Conservation (phyloP, 176 grass and related monocot species). For the Oryza meyeriana region DNA sequence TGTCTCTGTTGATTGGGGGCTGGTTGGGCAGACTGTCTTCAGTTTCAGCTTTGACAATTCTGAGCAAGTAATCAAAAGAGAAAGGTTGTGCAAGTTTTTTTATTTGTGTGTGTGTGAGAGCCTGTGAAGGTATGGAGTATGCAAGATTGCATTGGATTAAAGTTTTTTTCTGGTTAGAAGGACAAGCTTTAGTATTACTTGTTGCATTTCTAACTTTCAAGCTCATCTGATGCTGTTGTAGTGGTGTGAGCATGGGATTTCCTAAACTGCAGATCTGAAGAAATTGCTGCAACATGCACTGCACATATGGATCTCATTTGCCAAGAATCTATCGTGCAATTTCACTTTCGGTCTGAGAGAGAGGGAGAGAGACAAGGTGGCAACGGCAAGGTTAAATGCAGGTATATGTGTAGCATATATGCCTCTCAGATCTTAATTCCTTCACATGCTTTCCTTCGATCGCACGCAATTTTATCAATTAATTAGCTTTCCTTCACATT, state of each 20-base stretch:
- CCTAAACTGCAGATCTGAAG: constrained; percentile 50
- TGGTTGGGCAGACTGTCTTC: constrained; percentile 6
- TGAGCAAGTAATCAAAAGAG: background rate
- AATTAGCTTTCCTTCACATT: background rate
- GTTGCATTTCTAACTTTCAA: background rate
- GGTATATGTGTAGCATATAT: background rate
- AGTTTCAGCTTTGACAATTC: background rate
- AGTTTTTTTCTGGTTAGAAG: background rate
- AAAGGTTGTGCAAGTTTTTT: background rate
- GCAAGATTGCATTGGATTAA: background rate
- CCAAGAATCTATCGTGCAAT: background rate
- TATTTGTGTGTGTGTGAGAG: background rate
- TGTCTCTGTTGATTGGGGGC: background rate
- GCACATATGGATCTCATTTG: background rate
- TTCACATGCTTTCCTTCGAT: constrained; percentile 23
- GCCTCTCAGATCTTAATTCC: background rate
- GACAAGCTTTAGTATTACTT: background rate
- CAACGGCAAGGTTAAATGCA: background rate
- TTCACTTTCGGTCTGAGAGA: background rate
- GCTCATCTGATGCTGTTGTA: background rate
- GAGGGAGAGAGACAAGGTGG: background rate
- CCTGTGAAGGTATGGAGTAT: background rate
- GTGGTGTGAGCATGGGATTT: constrained; percentile 52
- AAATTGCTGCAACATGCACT: background rate
- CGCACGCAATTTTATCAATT: background rate